phyloP scores from a whole-genome alignment of 805 yeast species.

The Kodamaea neixiangensis region DNA sequence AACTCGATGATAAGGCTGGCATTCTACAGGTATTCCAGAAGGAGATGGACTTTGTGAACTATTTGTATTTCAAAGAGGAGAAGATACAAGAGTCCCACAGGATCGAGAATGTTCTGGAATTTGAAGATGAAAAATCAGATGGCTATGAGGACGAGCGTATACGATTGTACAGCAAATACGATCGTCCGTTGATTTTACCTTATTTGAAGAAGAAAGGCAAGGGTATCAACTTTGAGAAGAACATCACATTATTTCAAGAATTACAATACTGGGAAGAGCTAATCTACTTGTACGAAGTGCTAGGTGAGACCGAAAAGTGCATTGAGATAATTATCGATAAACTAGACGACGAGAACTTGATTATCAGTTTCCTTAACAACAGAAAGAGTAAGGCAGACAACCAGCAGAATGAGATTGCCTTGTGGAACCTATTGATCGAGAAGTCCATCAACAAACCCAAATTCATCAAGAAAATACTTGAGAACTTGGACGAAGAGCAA shows the following conservation, averaged over 20 bases:
- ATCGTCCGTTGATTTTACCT: conserved; percentile 53
- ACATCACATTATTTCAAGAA: conserved; percentile 65
- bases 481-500: conserved; percentile 52
- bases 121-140: conserved; percentile 46
- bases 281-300: conserved; percentile 77
- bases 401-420: conserved; percentile 59
- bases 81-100: conserved; percentile 24
- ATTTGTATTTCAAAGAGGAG: conserved; percentile 59
- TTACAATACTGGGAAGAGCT: conserved; percentile 53
- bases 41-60: conserved; percentile 53
- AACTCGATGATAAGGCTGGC: conserved; percentile 49
- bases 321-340: conserved; percentile 73
- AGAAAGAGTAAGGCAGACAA: conserved; percentile 40
- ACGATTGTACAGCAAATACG: conserved; percentile 62
- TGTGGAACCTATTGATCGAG: conserved; percentile 76
- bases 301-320: conserved; percentile 80
- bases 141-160: conserved; percentile 70
- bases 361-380: conserved; percentile 58
- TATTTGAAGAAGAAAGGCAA: conserved; percentile 57
- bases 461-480: conserved; percentile 75
- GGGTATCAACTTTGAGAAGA: conserved; percentile 6
- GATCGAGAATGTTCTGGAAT: conserved; percentile 12
- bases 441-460: conserved; percentile 70
- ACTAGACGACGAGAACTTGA: conserved; percentile 74
- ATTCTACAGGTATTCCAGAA: conserved; percentile 51